These are phyloP conservation scores for Calendula officinalis DNA, from an alignment of 129 eudicot genomes.

Conservation along the genomic window DNA sequence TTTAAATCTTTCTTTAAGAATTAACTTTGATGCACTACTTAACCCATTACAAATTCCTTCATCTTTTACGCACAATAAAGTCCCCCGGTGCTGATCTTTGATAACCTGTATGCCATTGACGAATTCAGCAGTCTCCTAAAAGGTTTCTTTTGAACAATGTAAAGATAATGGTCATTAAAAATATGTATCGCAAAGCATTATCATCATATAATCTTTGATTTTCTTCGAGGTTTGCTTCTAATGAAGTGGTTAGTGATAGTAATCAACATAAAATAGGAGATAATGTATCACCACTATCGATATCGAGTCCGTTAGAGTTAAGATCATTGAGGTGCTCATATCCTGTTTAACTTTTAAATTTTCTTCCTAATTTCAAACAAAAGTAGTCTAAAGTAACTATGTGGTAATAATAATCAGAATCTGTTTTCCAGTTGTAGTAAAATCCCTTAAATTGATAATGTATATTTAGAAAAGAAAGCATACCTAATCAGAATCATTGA, in stretches of 20 bases:
- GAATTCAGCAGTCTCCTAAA: slow-evolving; percentile 83
- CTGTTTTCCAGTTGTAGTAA: too few relatives aligned
- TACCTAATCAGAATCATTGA: too few relatives aligned
- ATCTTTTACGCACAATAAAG: slow-evolving; percentile 79
- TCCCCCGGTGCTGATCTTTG: slow-evolving; percentile 93
- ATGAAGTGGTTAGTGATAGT: slow-evolving; percentile 53
- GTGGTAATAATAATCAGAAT: too few relatives aligned
- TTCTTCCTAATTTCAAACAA: too few relatives aligned
- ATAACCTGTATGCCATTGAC: slow-evolving; percentile 83
- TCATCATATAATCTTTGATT: slow-evolving; percentile 75
- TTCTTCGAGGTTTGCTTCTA: slow-evolving; percentile 78
- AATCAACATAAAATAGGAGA: slow-evolving; percentile 58
- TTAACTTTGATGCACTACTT: slow-evolving; percentile 76
- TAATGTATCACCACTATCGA: slow-evolving; percentile 42
- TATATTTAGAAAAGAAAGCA: too few relatives aligned
- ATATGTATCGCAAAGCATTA: slow-evolving; percentile 67
- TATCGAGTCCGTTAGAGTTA: slow-evolving; percentile 21
- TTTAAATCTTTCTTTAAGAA: slow-evolving; percentile 82
- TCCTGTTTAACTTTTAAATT: too few relatives aligned
- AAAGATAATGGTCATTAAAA: slow-evolving; percentile 83
- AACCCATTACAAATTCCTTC: slow-evolving; percentile 82
- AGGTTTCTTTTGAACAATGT: slow-evolving; percentile 76
- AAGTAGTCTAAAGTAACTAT: too few relatives aligned
- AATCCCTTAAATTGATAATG: too few relatives aligned
- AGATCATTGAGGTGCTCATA: too few relatives aligned